Conservation (phyloP, 345 rosid species). For the Aquilaria malaccensis region DNA sequence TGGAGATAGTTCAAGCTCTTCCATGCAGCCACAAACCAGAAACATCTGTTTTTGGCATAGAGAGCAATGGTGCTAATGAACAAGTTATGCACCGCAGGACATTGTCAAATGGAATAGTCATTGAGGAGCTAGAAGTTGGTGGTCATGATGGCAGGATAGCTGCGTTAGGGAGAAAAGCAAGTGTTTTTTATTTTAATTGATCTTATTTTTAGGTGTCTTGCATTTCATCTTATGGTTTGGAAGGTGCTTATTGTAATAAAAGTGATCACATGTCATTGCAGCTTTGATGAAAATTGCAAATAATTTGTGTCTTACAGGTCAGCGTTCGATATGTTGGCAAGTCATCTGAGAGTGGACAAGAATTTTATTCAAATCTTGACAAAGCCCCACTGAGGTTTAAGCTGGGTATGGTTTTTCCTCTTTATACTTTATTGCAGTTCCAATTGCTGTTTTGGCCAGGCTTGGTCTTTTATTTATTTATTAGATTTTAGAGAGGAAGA, state of each 20-base stretch:
- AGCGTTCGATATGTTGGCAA: constrained; percentile 38
- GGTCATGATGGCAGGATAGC: constrained; percentile 36
- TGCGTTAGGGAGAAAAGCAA: constrained; percentile 44
- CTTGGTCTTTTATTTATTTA: neutral
- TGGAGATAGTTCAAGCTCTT: constrained; percentile 4
- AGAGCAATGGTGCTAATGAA: constrained; percentile 11
- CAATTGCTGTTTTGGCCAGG: constrained; percentile 1
- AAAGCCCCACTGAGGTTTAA: constrained; percentile 32
- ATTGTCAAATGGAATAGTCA: constrained; percentile 29
- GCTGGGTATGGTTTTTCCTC: constrained; percentile 33
- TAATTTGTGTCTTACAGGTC: constrained; percentile 29
- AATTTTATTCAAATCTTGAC: constrained; percentile 40
- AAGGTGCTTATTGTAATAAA: neutral
- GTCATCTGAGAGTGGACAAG: constrained; percentile 39
- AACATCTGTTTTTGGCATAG: constrained; percentile 1
- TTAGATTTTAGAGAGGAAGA: neutral
- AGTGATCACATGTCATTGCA: neutral
- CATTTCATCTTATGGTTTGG: too few relatives aligned
- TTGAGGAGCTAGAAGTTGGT: constrained; percentile 41
- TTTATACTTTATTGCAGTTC: neutral
- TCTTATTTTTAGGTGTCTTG: neutral
- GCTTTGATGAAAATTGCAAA: neutral
- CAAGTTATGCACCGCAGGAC: constrained; percentile 15
- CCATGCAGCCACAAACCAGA: neutral
- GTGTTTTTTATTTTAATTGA: neutral